A percentile compares a stretch with the other conserved stretches of the same genome.
phyloP scores from a whole-genome alignment of 768 basidiomycete species.

The Suillus brevipes region DNA sequence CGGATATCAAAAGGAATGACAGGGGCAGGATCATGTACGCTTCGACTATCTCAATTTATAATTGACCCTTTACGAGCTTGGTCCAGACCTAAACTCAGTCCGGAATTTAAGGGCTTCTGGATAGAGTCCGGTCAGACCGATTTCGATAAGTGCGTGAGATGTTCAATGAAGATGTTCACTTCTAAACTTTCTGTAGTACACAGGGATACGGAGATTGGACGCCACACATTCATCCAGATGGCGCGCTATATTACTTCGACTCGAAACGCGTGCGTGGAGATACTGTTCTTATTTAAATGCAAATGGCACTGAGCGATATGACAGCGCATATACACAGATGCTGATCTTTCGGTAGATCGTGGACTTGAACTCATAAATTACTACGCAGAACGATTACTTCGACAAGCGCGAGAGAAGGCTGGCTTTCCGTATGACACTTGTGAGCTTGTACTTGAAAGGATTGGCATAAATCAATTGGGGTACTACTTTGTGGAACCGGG shows the following conservation, averaged over 20 bases:
- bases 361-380: conserved; percentile 29
- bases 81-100: background rate
- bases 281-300: background rate
- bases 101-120: background rate
- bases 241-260: conserved; percentile 45
- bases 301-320: background rate
- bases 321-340: conserved; percentile 51
- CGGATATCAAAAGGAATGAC: conserved; percentile 8
- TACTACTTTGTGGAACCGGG: conserved; percentile 51
- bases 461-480: conserved; percentile 18
- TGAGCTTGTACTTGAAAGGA: background rate
- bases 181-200: background rate
- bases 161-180: background rate
- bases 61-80: background rate
- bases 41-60: background rate
- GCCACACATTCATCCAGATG: conserved; percentile 50
- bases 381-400: conserved; percentile 19
- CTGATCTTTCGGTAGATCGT: conserved; percentile 40
- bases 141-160: conserved; percentile 6
- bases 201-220: conserved; percentile 33
- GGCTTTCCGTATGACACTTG: conserved; percentile 13
- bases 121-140: background rate
- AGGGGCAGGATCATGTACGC: background rate
- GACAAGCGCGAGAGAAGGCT: conserved; percentile 3
- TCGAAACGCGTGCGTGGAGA: conserved; percentile 39